Percentiles rank a stretch among this genome's conserved stretches.
Conservation (phyloP, 2,329 filamentous ascomycete genomes). For the Epichloe gansuensis region DNA sequence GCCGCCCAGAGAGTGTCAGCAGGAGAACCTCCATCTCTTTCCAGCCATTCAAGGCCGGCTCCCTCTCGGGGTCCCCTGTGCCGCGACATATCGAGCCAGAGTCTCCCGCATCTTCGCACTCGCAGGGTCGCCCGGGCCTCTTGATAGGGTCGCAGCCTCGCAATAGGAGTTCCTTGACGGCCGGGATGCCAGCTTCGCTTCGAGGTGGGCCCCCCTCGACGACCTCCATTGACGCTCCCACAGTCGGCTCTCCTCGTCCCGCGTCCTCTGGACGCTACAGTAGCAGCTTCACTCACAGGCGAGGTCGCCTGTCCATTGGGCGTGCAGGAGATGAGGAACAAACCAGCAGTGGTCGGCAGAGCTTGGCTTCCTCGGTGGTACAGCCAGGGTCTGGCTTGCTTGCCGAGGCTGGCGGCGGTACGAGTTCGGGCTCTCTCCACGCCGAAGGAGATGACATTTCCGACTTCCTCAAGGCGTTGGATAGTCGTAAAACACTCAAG, state of each 20-base stretch:
- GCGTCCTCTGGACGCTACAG: conserved; percentile 72
- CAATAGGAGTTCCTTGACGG: conserved; percentile 60
- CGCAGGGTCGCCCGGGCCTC: conserved; percentile 33
- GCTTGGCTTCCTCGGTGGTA: conserved; percentile 53
- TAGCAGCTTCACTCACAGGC: conserved; percentile 84
- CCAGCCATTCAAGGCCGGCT: conserved; percentile 91
- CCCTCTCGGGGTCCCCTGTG: conserved; percentile 78
- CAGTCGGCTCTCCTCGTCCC: conserved; percentile 67
- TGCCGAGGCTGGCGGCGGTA: conserved; percentile 53
- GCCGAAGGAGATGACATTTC: conserved; percentile 87
- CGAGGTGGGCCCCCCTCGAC: conserved; percentile 50
- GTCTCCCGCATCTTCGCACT: conserved; percentile 42
- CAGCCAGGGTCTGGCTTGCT: conserved; percentile 71
- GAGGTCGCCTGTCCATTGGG: conserved; percentile 63
- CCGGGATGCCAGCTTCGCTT: conserved; percentile 62
- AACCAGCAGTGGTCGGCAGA: conserved; percentile 68
- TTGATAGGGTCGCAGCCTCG: conserved; percentile 36
- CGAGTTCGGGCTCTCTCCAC: conserved; percentile 53
- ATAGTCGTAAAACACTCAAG: conserved; percentile 74
- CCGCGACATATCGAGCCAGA: conserved; percentile 36
- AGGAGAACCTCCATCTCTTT: conserved; percentile 79
- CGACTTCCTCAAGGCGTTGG: conserved; percentile 80
- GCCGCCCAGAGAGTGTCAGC: conserved; percentile 40
- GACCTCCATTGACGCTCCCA: conserved; percentile 50
- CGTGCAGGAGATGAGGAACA: conserved; percentile 58